phyloP scores from a whole-genome alignment of 2,329 filamentous ascomycete genomes.

The Raffaelea ambrosiae region DNA sequence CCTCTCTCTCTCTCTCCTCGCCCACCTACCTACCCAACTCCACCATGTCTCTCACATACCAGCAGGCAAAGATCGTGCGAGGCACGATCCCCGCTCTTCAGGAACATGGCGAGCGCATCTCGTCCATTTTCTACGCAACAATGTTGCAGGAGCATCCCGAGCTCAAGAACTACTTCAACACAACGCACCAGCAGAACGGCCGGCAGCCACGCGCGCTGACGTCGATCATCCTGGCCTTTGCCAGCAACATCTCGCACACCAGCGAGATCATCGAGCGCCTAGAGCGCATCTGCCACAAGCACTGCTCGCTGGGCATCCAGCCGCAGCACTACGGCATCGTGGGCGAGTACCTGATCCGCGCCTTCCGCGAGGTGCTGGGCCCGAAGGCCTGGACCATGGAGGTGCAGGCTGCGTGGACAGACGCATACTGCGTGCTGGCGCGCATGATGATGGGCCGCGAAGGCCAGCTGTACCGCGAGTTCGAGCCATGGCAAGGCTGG shows the following conservation, averaged over 20 bases:
- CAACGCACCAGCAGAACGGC: conserved; percentile 52
- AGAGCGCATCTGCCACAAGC: conserved; percentile 60
- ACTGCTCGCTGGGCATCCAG: conserved; percentile 59
- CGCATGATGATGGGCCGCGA: conserved; percentile 64
- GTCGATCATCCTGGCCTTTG: conserved; percentile 59
- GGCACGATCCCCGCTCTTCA: conserved; percentile 61
- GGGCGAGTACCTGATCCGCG: conserved; percentile 57
- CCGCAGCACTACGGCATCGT: conserved; percentile 65
- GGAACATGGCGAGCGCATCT: conserved; percentile 60
- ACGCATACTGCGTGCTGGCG: conserved; percentile 66
- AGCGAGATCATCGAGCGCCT: conserved; percentile 44
- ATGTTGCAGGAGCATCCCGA: conserved; percentile 58
- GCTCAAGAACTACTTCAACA: conserved; percentile 64
- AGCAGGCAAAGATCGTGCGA: conserved; percentile 58
- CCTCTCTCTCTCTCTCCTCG: background rate
- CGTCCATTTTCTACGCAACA: conserved; percentile 62
- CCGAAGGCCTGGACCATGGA: conserved; percentile 52
- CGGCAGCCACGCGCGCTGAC: conserved; percentile 56
- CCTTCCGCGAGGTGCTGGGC: conserved; percentile 60
- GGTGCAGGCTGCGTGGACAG: conserved; percentile 58
- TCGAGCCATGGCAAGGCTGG: conserved; percentile 58
- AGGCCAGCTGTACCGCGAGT: conserved; percentile 50
- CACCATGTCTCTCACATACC: conserved; percentile 32
- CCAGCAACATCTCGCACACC: conserved; percentile 58
- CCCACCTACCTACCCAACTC: background rate